Evolutionary conservation across 192 early-diverging fungal species (phyloP), one percentile per base, ranked within the genome.

Genomic region (Podila horticola): DNA sequence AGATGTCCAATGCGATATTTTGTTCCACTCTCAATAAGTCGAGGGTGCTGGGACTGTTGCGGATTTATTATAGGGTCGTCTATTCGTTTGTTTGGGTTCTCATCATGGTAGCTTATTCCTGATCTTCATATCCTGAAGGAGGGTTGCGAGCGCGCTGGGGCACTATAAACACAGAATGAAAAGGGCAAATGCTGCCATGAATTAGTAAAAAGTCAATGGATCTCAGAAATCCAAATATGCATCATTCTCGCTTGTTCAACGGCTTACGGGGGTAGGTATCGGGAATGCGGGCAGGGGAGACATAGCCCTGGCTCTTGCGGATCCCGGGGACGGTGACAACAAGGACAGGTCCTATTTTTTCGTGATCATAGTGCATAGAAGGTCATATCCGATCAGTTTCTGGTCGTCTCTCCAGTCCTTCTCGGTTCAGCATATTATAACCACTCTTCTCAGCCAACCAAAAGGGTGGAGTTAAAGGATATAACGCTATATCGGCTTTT

Each of bases 111-210:
- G 34, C 33, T 28, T 58, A 19, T 57, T 36, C 55, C 51, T 73
- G 73, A 81, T 81, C 77, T 38, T 81, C 77, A 51, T 81, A 81
- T 81, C 77, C 77, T 60, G 77, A 28, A 59, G 77, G 77, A 33
- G 77, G 77, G 71, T 55, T 73, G 67, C 77, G 77, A 59, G 77
- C 77, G 28, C 77, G 77, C 38, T 73, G 29, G 61, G 77, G 77
- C 36, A 81, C 77, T 81, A 63, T 0, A 45, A 45, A 45, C 1
- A 15, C 0, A 45, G 4, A 45, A 24, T 58, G 41, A 45, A 62
- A 33, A 62, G 20, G 2, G 17, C 31, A 64, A 62, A 7, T 7
- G 19, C 0, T 1, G 10, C 7, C 8, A 20, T 1, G 15, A 15
- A 6, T 57, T 67, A 67, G 66, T 57, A 29, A n/a, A 34, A 22